phyloP scores from a whole-genome alignment of 495 filamentous ascomycete genomes.

The Poronia punctata region DNA sequence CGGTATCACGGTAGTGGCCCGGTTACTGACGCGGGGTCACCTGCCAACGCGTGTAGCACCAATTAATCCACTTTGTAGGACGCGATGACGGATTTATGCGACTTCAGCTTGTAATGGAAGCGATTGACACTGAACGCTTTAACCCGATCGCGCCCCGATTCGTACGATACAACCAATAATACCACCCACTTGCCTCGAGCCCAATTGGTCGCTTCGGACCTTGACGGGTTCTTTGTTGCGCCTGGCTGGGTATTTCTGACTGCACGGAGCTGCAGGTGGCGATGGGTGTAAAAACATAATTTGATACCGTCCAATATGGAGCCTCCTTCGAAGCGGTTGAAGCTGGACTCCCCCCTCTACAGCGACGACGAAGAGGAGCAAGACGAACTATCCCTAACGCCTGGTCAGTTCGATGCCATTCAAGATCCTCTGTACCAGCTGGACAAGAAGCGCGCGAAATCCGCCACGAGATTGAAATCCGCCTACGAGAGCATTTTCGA shows the following conservation, averaged over 20 bases:
- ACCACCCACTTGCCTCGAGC: too few species aligned
- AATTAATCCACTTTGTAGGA: too few species aligned
- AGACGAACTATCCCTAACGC: slow-evolving; percentile 36
- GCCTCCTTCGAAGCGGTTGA: slow-evolving; percentile 49
- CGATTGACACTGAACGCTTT: too few species aligned
- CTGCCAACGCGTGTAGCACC: neutral
- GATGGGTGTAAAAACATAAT: neutral
- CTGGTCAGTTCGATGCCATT: slow-evolving; percentile 34
- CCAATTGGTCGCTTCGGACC: too few species aligned
- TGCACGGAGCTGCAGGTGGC: slow-evolving; percentile 3
- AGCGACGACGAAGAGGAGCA: slow-evolving; percentile 31
- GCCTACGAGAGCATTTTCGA: slow-evolving; percentile 80
- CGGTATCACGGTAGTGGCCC: neutral
- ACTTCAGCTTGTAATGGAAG: too few species aligned
- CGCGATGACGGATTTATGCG: too few species aligned
- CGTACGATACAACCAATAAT: too few species aligned
- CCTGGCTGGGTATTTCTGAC: neutral
- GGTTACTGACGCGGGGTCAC: slow-evolving; percentile 5
- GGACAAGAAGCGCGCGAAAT: slow-evolving; percentile 50
- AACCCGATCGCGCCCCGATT: too few species aligned
- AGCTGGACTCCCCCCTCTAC: slow-evolving; percentile 34
- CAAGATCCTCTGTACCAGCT: slow-evolving; percentile 48
- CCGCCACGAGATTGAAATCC: slow-evolving; percentile 63
- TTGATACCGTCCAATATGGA: slow-evolving; percentile 45
- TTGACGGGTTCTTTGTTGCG: too few species aligned